phyloP scores from a whole-genome alignment of 176 grass and related monocot genomes.

The Ananas comosus region DNA sequence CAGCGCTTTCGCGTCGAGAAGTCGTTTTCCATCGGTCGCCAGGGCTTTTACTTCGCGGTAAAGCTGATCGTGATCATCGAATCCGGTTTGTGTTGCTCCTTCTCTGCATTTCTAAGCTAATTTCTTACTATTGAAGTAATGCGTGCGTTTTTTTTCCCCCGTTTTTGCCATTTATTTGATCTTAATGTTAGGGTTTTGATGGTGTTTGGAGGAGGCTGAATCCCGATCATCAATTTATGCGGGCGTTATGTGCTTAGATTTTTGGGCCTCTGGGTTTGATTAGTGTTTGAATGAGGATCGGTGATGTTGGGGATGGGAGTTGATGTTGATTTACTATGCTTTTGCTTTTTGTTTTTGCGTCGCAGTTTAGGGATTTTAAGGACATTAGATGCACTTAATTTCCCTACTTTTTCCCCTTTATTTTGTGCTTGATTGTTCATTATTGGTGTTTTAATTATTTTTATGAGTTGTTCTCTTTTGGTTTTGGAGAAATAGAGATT shows the following conservation, averaged over 20 bases:
- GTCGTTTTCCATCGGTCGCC: neutral
- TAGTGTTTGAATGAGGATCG: neutral
- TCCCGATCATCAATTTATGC: neutral
- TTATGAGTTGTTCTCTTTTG: neutral
- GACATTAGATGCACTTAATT: too few relatives aligned
- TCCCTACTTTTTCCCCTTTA: neutral
- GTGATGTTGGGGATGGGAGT: neutral
- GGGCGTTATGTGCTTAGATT: neutral
- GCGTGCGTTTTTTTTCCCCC: neutral
- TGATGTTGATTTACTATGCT: neutral
- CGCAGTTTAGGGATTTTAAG: too few relatives aligned
- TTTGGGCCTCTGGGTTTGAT: neutral
- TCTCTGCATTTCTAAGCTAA: neutral
- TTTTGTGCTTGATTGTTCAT: neutral
- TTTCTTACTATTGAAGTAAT: neutral
- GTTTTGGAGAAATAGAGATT: neutral
- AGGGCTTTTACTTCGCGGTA: neutral
- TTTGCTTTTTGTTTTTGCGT: too few relatives aligned
- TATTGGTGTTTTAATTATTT: neutral
- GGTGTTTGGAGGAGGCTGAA: neutral
- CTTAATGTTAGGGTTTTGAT: constrained; percentile 3
- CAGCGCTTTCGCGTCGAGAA: neutral
- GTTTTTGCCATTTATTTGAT: neutral
- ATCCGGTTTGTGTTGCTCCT: neutral
- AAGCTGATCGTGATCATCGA: neutral